phyloP scores from a whole-genome alignment of 2,329 filamentous ascomycete genomes.

The Didymella pinodella region DNA sequence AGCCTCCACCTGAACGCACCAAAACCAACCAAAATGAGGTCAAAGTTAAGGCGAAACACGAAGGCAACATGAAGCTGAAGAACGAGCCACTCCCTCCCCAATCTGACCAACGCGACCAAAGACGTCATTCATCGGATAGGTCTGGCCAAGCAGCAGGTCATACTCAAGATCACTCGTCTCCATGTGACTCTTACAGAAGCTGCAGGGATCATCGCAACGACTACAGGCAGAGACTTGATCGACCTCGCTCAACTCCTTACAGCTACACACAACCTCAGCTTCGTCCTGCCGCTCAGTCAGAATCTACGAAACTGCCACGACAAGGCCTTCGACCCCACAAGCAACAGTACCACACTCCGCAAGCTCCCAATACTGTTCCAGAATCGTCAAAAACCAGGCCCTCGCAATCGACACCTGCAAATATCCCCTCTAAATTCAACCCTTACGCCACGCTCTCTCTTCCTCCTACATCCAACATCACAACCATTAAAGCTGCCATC shows the following conservation, averaged over 20 bases:
- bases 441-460: not conserved
- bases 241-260: not conserved
- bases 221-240: not conserved
- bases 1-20: not conserved
- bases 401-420: not conserved
- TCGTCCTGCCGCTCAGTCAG: not conserved
- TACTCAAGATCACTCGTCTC: not conserved
- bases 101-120: not conserved
- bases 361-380: too few relatives aligned
- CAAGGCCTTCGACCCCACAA: not conserved
- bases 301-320: not conserved
- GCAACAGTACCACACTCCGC: too few relatives aligned
- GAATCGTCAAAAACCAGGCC: too few relatives aligned
- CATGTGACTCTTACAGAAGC: not conserved
- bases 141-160: not conserved
- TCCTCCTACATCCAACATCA: not conserved
- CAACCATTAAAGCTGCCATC: not conserved
- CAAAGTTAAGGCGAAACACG: not conserved
- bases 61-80: not conserved
- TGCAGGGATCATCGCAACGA: not conserved
- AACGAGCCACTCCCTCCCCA: not conserved
- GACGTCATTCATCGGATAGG: not conserved
- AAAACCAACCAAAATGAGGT: not conserved
- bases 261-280: not conserved
- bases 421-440: not conserved